A percentile compares a stretch with the other conserved stretches of the same genome.
These are phyloP conservation scores for Dipodascus albidus DNA, from an alignment of 805 yeast species.

Conservation along the genomic window DNA sequence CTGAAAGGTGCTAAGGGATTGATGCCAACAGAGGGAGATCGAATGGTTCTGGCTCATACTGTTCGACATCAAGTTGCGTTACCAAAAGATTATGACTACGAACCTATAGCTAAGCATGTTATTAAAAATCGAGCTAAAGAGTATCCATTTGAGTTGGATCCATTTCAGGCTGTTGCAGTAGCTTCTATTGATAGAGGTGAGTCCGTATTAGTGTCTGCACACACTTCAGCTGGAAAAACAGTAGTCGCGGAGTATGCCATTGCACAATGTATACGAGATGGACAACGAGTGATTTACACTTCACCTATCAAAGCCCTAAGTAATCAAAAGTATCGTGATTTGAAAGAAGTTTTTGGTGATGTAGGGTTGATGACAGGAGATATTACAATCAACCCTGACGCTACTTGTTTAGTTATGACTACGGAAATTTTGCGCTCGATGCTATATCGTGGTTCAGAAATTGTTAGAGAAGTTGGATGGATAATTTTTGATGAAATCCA, in stretches of 20 bases:
- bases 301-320: constrained; percentile 93
- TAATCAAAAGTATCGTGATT: constrained; percentile 87
- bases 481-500: constrained; percentile 97
- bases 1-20: constrained; percentile 72
- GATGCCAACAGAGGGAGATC: constrained; percentile 36
- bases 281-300: constrained; percentile 89
- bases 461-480: constrained; percentile 98
- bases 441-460: constrained; percentile 95
- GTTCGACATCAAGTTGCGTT: constrained; percentile 96
- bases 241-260: constrained; percentile 96
- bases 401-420: constrained; percentile 97
- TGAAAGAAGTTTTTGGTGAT: constrained; percentile 86
- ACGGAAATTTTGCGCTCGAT: constrained; percentile 94
- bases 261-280: constrained; percentile 84
- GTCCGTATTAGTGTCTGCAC: constrained; percentile 94
- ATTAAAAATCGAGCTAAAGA: constrained; percentile 70
- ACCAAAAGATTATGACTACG: constrained; percentile 82
- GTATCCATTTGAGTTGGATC: constrained; percentile 88
- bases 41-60: constrained; percentile 73
- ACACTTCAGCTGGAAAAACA: constrained; percentile 94
- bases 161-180: constrained; percentile 96
- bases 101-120: constrained; percentile 80
- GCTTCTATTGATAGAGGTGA: constrained; percentile 93
- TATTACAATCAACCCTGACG: constrained; percentile 96
- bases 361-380: constrained; percentile 99